A percentile compares a stretch with the other conserved stretches of the same genome.
These are phyloP conservation scores for Leccinum ochraceum DNA, from an alignment of 768 basidiomycete genomes.

Conservation along the genomic window DNA sequence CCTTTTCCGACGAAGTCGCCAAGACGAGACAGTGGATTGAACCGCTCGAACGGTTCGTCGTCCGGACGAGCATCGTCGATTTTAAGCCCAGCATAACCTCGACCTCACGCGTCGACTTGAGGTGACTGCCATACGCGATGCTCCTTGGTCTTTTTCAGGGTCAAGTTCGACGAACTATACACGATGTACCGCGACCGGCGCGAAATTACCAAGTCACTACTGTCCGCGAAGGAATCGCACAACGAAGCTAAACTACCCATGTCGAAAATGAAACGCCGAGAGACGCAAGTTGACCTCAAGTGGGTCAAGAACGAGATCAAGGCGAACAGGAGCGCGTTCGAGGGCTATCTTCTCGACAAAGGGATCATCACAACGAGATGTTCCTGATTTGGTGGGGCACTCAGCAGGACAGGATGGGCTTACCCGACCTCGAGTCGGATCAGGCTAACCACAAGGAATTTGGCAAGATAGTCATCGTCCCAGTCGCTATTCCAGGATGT, in stretches of 20 bases:
- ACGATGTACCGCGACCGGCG: conserved; percentile 99
- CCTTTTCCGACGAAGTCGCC: conserved; percentile 69
- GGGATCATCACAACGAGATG: conserved; percentile 82
- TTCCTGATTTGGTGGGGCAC: conserved; percentile 71
- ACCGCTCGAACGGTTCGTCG: conserved; percentile 91
- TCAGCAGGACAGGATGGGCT: conserved; percentile 43
- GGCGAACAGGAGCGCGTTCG: conserved; percentile 58
- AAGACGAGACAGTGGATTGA: conserved; percentile 69
- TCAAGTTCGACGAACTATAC: conserved; percentile 89
- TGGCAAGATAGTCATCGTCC: too few relatives aligned
- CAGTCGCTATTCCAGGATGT: too few relatives aligned
- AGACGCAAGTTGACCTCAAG: conserved; percentile 75
- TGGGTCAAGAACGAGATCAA: conserved; percentile 85
- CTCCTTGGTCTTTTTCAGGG: conserved; percentile 96
- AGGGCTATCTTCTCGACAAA: conserved; percentile 62
- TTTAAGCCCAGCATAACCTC: conserved; percentile 36
- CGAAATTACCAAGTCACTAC: conserved; percentile 71
- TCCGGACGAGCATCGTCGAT: conserved; percentile 66
- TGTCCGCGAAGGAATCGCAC: conserved; percentile 40
- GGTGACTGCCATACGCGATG: conserved; percentile 64
- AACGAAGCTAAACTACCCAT: conserved; percentile 50
- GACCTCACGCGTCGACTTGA: conserved; percentile 24
- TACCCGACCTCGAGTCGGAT: conserved; percentile 25
- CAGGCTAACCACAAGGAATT: too few relatives aligned
- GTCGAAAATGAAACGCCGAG: conserved; percentile 69